Conservation (phyloP, 2,329 filamentous ascomycete species). For the Trichophyton simii region DNA sequence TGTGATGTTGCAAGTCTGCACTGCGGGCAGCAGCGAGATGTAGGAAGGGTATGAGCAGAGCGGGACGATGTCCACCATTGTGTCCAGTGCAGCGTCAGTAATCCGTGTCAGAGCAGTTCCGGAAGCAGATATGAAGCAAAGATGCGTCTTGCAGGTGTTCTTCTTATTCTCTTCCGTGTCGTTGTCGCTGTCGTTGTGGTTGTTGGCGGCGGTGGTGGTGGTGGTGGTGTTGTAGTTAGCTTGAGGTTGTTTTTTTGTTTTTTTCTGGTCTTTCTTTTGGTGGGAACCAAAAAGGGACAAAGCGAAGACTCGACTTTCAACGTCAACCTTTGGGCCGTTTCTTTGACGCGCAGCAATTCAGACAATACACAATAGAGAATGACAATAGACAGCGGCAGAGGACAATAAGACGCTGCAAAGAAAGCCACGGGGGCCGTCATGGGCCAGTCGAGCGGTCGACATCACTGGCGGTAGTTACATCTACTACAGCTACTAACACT, state of each 20-base stretch:
- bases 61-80: conserved; percentile 39
- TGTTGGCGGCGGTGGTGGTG: too few relatives aligned
- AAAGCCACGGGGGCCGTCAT: not conserved
- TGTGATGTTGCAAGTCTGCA: conserved; percentile 97
- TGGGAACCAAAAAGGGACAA: not conserved
- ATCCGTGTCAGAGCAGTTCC: too few relatives aligned
- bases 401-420: not conserved
- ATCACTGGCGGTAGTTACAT: not conserved
- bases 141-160: too few relatives aligned
- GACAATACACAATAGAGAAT: not conserved
- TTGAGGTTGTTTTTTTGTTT: too few relatives aligned
- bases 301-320: not conserved
- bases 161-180: too few relatives aligned
- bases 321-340: not conserved
- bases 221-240: too few relatives aligned
- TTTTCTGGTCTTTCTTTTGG: too few relatives aligned
- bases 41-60: conserved; percentile 41
- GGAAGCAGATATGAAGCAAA: too few relatives aligned
- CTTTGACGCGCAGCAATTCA: not conserved
- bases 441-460: not conserved
- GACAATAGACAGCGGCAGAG: not conserved
- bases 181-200: too few relatives aligned
- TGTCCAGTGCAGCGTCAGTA: conserved; percentile 9
- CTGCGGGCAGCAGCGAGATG: conserved; percentile 73
- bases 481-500: too few relatives aligned